A percentile compares a stretch with the other conserved stretches of the same genome.
These are phyloP conservation scores for Beauveria varroae DNA, from an alignment of 2,329 filamentous ascomycete species.

Conservation along the genomic window DNA sequence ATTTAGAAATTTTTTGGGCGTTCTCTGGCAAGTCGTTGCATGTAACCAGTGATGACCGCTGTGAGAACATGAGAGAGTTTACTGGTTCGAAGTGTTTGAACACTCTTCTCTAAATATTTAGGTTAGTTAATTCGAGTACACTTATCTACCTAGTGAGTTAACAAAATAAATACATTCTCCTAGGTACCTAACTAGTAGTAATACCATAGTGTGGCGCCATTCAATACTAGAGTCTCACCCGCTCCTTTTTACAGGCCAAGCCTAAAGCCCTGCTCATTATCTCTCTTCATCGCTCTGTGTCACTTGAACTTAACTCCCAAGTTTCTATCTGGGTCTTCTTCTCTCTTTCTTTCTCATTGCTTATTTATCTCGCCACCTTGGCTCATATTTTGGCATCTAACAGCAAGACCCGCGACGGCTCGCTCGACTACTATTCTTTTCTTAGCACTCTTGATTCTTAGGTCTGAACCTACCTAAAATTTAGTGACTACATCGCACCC, in stretches of 20 bases:
- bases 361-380: not conserved
- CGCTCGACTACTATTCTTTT: not conserved
- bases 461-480: not conserved
- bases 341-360: not conserved
- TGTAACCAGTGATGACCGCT: too few species aligned
- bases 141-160: too few species aligned
- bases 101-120: too few species aligned
- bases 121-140: too few species aligned
- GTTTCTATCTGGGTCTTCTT: not conserved
- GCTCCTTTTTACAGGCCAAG: conserved; percentile 1
- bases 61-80: too few species aligned
- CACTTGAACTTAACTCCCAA: not conserved
- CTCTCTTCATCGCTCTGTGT: not conserved
- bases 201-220: not conserved
- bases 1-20: too few species aligned
- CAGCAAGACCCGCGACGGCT: not conserved
- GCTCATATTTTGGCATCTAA: not conserved
- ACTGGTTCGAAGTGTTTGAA: too few species aligned
- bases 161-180: not conserved
- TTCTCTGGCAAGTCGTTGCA: too few species aligned
- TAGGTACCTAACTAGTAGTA: not conserved
- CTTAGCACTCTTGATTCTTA: not conserved
- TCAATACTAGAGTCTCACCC: conserved; percentile 7
- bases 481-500: not conserved
- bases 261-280: not conserved